A percentile compares a stretch with the other conserved stretches of the same genome.
phyloP scores from a whole-genome alignment of 1,139 yeast genomes.

The Geotrichum cucujoidarum region DNA sequence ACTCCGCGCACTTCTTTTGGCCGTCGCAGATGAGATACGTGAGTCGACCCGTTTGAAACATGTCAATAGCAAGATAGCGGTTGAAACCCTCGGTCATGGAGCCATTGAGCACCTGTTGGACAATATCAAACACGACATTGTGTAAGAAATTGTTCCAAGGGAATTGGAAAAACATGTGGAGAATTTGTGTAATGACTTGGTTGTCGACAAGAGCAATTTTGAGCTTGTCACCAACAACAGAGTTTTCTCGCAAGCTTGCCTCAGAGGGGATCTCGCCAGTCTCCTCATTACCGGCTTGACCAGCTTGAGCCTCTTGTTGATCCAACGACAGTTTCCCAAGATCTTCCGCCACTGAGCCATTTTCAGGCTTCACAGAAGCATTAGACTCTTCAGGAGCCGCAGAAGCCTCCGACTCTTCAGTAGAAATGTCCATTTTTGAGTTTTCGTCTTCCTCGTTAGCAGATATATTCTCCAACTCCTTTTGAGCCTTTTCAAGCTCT shows the following conservation, averaged over 20 bases:
- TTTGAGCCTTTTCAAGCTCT: neutral
- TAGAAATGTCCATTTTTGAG: neutral
- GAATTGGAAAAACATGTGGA: slow-evolving; percentile 79
- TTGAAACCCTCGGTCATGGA: slow-evolving; percentile 92
- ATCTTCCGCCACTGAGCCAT: neutral
- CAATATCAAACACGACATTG: slow-evolving; percentile 94
- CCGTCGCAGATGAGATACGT: slow-evolving; percentile 79
- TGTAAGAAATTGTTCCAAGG: slow-evolving; percentile 98
- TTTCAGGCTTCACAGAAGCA: neutral
- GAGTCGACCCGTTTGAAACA: slow-evolving; percentile 74
- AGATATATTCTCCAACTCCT: neutral
- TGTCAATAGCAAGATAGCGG: slow-evolving; percentile 78
- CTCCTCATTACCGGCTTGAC: slow-evolving; percentile 19
- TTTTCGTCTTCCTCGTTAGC: slow-evolving; percentile 2
- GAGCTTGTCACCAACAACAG: slow-evolving; percentile 86
- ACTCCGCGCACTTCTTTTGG: slow-evolving; percentile 67
- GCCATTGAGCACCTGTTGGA: slow-evolving; percentile 93
- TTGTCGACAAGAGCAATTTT: slow-evolving; percentile 84
- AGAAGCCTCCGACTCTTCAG: neutral
- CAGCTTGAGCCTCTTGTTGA: slow-evolving; percentile 17
- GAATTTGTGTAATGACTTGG: slow-evolving; percentile 67
- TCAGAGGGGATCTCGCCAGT: slow-evolving; percentile 2
- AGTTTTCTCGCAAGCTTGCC: slow-evolving; percentile 48
- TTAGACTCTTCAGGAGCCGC: neutral
- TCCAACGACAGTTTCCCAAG: neutral